Evolutionary conservation across 768 basidiomycete genomes (phyloP).

Genomic region (Lentinula detonsa): DNA sequence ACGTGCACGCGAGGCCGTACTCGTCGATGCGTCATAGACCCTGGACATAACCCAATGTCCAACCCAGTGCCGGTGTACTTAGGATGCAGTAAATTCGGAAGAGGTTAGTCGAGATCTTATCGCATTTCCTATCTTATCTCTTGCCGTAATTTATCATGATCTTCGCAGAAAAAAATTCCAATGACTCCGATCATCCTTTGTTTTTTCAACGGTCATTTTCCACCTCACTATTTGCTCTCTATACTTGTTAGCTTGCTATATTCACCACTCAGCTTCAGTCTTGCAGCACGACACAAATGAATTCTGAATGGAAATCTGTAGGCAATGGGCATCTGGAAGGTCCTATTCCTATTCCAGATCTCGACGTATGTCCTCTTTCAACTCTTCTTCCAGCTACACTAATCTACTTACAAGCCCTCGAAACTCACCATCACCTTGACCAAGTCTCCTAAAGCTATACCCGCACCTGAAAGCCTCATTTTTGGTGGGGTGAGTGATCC

Average conservation of each 20-base stretch:
- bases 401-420: not conserved
- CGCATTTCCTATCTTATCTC: too few relatives aligned
- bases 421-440: not conserved
- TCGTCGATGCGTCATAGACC: too few relatives aligned
- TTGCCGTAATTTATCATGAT: not conserved
- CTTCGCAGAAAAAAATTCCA: not conserved
- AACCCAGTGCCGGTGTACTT: too few relatives aligned
- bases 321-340: constrained; percentile 5
- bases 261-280: too few relatives aligned
- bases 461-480: not conserved
- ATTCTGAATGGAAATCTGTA: constrained; percentile 4
- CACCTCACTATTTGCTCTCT: not conserved
- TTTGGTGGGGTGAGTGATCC: not conserved
- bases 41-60: too few relatives aligned
- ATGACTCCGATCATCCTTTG: not conserved
- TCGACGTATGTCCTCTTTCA: not conserved
- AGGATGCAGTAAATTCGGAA: too few relatives aligned
- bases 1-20: too few relatives aligned
- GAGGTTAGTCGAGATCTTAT: too few relatives aligned
- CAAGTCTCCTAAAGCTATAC: not conserved
- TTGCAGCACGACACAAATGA: too few relatives aligned
- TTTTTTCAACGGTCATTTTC: not conserved
- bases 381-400: not conserved
- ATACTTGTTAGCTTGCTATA: not conserved
- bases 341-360: not conserved